Conservation (phyloP, 108 stramenopile species). For the Stephanodiscus triporus region DNA sequence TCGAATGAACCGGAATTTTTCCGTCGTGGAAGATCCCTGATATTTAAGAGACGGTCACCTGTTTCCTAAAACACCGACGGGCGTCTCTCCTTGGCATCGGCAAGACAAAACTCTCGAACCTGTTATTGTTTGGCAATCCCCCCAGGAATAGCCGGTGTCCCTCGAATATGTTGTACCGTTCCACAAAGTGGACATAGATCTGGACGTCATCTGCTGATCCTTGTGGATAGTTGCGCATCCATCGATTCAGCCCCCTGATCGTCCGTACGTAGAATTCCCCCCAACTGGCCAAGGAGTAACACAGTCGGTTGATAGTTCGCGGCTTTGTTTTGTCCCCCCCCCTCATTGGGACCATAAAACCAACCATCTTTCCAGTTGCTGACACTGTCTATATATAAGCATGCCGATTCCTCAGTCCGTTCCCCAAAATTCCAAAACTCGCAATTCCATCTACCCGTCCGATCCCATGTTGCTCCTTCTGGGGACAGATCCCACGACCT, state of each 20-base stretch:
- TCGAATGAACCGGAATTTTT: too few relatives aligned
- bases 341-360: constrained; percentile 24
- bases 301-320: constrained; percentile 23
- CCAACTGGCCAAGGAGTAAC: constrained; percentile 25
- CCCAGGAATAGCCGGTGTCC: constrained; percentile 42
- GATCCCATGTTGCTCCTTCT: too few relatives aligned
- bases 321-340: too few relatives aligned
- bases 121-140: constrained; percentile 30
- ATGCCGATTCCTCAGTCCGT: constrained; percentile 9
- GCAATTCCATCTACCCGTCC: too few relatives aligned
- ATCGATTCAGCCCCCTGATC: constrained; percentile 28
- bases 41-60: too few relatives aligned
- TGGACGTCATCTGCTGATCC: constrained; percentile 22
- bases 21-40: too few relatives aligned
- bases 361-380: constrained; percentile 37
- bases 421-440: constrained; percentile 26
- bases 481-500: too few relatives aligned
- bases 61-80: constrained; percentile 42
- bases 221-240: constrained; percentile 26
- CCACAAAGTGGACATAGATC: constrained; percentile 27
- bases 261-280: constrained; percentile 52
- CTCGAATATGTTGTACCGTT: constrained; percentile 20
- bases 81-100: constrained; percentile 14
- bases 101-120: constrained; percentile 23
- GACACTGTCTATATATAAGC: constrained; percentile 33